phyloP scores from a whole-genome alignment of 257 asterid genomes.

The Mentha longifolia region DNA sequence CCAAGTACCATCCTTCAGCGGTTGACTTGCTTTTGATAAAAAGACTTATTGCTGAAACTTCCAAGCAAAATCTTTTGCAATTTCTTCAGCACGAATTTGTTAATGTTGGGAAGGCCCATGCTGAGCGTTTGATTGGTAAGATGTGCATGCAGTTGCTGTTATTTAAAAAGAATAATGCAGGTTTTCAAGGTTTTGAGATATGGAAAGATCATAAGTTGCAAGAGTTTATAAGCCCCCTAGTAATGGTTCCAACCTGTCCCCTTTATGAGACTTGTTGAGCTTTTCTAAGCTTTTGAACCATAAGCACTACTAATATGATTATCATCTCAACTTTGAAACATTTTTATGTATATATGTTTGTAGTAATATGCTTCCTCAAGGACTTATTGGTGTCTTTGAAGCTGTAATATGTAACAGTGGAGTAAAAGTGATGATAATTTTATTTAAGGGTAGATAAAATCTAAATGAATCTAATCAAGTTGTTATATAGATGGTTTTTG shows the following conservation, averaged over 20 bases:
- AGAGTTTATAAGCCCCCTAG: constrained; percentile 5
- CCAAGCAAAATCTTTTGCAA: constrained; percentile 72
- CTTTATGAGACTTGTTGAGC: constrained; percentile 2
- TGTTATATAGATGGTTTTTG: background rate
- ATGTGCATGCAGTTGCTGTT: constrained; percentile 22
- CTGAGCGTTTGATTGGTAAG: constrained; percentile 88
- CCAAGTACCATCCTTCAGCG: constrained; percentile 95
- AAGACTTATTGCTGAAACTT: constrained; percentile 82
- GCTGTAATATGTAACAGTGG: background rate
- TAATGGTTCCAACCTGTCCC: background rate
- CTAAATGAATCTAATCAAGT: background rate
- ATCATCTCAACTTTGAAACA: background rate
- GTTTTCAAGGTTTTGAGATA: constrained; percentile 20
- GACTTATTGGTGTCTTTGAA: constrained; percentile 10
- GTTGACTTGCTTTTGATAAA: constrained; percentile 90
- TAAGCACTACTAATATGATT: constrained; percentile 2
- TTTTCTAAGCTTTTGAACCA: constrained; percentile 3
- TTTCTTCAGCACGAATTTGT: constrained; percentile 94
- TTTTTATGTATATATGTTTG: background rate
- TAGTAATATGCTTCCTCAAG: constrained; percentile 5
- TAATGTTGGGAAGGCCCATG: constrained; percentile 76
- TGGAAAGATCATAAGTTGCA: constrained; percentile 15
- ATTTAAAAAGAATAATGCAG: background rate
- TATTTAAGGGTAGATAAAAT: background rate
- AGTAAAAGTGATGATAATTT: constrained; percentile 19